Evolutionary conservation across 2,329 filamentous ascomycete genomes (phyloP).

Genomic region (Raffaelea deltoideospora): DNA sequence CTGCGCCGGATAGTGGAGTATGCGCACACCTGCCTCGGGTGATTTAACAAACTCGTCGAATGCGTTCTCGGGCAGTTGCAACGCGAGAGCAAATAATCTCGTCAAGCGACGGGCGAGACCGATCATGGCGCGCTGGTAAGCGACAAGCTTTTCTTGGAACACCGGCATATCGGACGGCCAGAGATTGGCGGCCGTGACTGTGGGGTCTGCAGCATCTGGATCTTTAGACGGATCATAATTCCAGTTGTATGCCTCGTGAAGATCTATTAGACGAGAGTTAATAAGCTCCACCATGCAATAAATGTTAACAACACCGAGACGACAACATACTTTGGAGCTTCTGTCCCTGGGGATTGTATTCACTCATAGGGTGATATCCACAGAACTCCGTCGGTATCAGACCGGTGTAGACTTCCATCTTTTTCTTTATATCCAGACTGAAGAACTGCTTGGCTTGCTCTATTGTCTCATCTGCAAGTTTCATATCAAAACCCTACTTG

Average conservation of each 20-base stretch:
- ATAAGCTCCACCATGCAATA: no score
- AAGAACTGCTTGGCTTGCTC: conserved; percentile 26
- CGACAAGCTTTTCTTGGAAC: conserved; percentile 18
- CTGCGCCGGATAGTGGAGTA: conserved; percentile 7
- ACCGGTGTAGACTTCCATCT: conserved; percentile 29
- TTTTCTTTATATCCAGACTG: conserved; percentile 24
- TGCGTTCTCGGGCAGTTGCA: conserved; percentile 6
- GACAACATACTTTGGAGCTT: conserved; percentile 16
- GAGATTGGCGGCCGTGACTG: conserved; percentile 13
- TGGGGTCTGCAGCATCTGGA: conserved; percentile 14
- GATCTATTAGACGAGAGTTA: no score
- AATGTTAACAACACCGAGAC: not conserved
- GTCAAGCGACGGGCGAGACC: conserved; percentile 4
- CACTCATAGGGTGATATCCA: conserved; percentile 20
- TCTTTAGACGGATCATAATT: conserved; percentile 17
- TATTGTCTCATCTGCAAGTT: conserved; percentile 16
- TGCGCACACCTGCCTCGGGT: conserved; percentile 6
- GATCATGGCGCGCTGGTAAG: conserved; percentile 5
- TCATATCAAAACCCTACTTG: conserved; percentile 15
- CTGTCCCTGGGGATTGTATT: conserved; percentile 24
- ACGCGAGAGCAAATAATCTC: conserved; percentile 6
- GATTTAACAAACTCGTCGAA: conserved; percentile 4
- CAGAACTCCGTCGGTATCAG: conserved; percentile 19
- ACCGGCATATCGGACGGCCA: conserved; percentile 17
- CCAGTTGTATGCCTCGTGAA: conserved; percentile 21